Evolutionary conservation across 805 yeast genomes (phyloP).

Genomic region (Starmerella khaoyaiensis): DNA sequence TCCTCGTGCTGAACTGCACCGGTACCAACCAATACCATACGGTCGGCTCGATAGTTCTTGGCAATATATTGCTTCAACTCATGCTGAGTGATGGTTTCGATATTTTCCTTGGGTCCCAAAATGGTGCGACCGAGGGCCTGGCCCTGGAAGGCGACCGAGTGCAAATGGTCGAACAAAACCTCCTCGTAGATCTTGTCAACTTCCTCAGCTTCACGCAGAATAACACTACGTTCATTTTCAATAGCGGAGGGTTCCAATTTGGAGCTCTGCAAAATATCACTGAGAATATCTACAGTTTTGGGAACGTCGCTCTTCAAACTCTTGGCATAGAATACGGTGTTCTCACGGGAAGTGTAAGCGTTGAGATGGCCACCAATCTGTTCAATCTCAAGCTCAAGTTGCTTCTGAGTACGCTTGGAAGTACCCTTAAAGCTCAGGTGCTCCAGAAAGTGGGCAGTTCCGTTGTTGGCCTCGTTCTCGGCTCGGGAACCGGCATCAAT

Average conservation of each 20-base stretch:
- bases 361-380: slow-evolving; percentile 93
- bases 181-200: slow-evolving; percentile 98
- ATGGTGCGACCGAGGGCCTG: slow-evolving; percentile 96
- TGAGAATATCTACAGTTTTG: slow-evolving; percentile 70
- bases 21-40: slow-evolving; percentile 94
- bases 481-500: slow-evolving; percentile 98
- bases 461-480: slow-evolving; percentile 69
- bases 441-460: slow-evolving; percentile 95
- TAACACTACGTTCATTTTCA: slow-evolving; percentile 92
- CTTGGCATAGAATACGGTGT: slow-evolving; percentile 92
- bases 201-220: slow-evolving; percentile 91
- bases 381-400: slow-evolving; percentile 84
- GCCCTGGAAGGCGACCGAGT: slow-evolving; percentile 75
- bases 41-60: slow-evolving; percentile 83
- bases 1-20: slow-evolving; percentile 86
- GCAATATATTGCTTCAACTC: slow-evolving; percentile 71
- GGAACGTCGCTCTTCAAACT: slow-evolving; percentile 70
- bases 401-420: slow-evolving; percentile 58
- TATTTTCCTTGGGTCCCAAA: slow-evolving; percentile 84
- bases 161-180: slow-evolving; percentile 92
- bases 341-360: slow-evolving; percentile 97
- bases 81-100: slow-evolving; percentile 58
- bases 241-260: slow-evolving; percentile 71
- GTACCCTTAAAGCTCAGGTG: slow-evolving; percentile 97
- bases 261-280: slow-evolving; percentile 81